phyloP scores from a whole-genome alignment of 768 basidiomycete species.

The Trametes maxima region DNA sequence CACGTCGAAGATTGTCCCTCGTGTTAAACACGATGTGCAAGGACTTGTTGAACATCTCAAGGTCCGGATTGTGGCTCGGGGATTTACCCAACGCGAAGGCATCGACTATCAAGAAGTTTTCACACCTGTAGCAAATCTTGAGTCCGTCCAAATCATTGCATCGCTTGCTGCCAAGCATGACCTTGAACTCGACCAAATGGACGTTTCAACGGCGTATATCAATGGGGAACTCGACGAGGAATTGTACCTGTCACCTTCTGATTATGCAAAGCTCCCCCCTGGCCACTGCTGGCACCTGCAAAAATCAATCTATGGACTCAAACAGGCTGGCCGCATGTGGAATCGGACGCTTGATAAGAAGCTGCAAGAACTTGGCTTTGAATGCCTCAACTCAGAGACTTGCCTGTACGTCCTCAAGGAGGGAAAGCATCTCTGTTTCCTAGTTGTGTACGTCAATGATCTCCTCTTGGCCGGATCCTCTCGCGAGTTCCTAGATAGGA shows the following conservation, averaged over 20 bases:
- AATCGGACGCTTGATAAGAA: constrained; percentile 23
- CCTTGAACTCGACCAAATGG: constrained; percentile 36
- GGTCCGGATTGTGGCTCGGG: no score
- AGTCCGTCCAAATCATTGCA: constrained; percentile 33
- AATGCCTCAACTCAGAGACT: neutral
- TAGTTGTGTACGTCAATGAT: no score
- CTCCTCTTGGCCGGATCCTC: no score
- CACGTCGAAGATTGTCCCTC: no score
- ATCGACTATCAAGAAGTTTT: constrained; percentile 33
- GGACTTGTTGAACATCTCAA: no score
- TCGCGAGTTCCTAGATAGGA: no score
- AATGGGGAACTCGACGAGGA: constrained; percentile 26
- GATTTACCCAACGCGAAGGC: constrained; percentile 32
- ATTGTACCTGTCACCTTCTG: neutral
- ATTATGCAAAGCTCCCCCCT: no score
- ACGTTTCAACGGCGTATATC: constrained; percentile 38
- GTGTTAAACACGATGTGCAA: no score
- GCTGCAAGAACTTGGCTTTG: constrained; percentile 29
- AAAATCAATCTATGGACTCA: constrained; percentile 35
- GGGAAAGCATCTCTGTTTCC: no score
- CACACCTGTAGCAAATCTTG: constrained; percentile 32
- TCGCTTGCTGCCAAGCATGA: constrained; percentile 30
- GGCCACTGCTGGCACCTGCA: constrained; percentile 12
- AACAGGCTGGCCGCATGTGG: constrained; percentile 33
- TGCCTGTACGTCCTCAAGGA: constrained; percentile 8